A percentile compares a stretch with the other conserved stretches of the same genome.
These are phyloP conservation scores for Achaetomiella virescens DNA, from an alignment of 495 filamentous ascomycete genomes.

Conservation along the genomic window DNA sequence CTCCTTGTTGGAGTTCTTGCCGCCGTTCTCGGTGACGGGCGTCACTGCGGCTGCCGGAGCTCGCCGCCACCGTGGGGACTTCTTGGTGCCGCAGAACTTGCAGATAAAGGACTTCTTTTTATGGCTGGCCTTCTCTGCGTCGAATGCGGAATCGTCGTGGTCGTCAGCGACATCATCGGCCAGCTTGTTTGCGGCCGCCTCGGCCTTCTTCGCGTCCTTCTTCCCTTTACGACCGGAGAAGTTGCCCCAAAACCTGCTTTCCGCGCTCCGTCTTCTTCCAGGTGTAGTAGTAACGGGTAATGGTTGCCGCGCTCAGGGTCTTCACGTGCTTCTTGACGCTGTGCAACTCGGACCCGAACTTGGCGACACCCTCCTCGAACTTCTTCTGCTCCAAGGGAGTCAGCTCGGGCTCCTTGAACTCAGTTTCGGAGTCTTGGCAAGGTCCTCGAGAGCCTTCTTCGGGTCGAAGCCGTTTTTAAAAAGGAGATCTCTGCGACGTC, in stretches of 20 bases:
- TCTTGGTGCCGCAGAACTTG: constrained; percentile 80
- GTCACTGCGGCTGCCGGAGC: constrained; percentile 75
- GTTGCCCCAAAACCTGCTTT: constrained; percentile 79
- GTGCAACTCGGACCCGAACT: constrained; percentile 85
- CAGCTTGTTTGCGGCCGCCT: constrained; percentile 61
- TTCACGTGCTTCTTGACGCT: constrained; percentile 79
- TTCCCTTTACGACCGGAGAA: constrained; percentile 82
- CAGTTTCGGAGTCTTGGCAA: constrained; percentile 61
- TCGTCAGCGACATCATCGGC: constrained; percentile 91
- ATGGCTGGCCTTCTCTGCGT: constrained; percentile 72
- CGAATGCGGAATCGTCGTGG: constrained; percentile 93
- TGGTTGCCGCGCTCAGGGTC: constrained; percentile 65
- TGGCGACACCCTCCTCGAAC: constrained; percentile 88
- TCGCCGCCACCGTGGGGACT: constrained; percentile 84
- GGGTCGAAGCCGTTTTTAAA: constrained; percentile 64
- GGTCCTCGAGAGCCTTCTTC: constrained; percentile 63
- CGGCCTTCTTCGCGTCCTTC: constrained; percentile 67
- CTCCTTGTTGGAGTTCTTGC: constrained; percentile 58
- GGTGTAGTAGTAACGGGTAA: constrained; percentile 90
- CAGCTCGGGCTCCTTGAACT: constrained; percentile 80
- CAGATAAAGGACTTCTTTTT: constrained; percentile 83
- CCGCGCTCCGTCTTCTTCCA: constrained; percentile 95
- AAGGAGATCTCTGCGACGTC: constrained; percentile 78
- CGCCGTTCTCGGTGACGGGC: constrained; percentile 59
- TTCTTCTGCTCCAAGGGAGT: constrained; percentile 71